A percentile compares a stretch with the other conserved stretches of the same genome.
Evolutionary conservation across 805 yeast genomes (phyloP).

Genomic region (Kodamaea nitidulidarum): DNA sequence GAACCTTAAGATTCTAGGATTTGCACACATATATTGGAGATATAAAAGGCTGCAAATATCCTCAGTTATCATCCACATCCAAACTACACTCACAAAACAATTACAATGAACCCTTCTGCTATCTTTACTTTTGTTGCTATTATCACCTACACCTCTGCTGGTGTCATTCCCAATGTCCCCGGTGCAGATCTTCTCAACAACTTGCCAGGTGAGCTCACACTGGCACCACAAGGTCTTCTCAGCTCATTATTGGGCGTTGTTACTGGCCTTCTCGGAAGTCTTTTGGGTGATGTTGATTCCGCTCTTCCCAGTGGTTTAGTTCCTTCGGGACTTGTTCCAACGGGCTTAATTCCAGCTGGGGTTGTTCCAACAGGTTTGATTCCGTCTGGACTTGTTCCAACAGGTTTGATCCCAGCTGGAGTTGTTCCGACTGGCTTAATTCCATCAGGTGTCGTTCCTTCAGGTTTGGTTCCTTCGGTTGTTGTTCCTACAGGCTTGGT

Average conservation of each 20-base stretch:
- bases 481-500: conserved; percentile 3
- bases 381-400: conserved; percentile 1
- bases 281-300: background rate
- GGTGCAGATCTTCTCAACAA: background rate
- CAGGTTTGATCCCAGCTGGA: conserved; percentile 2
- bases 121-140: background rate
- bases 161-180: conserved; percentile 1
- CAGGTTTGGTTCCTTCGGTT: conserved; percentile 1
- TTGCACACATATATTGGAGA: no score
- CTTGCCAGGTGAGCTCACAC: background rate
- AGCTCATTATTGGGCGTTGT: background rate
- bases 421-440: conserved; percentile 1
- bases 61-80: background rate
- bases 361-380: conserved; percentile 3
- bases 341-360: conserved; percentile 1
- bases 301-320: conserved; percentile 1
- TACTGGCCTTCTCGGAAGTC: conserved; percentile 1
- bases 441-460: conserved; percentile 1
- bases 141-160: background rate
- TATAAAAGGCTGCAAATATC: background rate
- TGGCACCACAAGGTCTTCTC: background rate
- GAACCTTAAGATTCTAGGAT: no score
- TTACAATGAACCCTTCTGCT: conserved; percentile 2
- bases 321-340: conserved; percentile 1
- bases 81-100: background rate